Conservation (phyloP, 2,329 filamentous ascomycete genomes). For the Rhynchosporium graminicola region DNA sequence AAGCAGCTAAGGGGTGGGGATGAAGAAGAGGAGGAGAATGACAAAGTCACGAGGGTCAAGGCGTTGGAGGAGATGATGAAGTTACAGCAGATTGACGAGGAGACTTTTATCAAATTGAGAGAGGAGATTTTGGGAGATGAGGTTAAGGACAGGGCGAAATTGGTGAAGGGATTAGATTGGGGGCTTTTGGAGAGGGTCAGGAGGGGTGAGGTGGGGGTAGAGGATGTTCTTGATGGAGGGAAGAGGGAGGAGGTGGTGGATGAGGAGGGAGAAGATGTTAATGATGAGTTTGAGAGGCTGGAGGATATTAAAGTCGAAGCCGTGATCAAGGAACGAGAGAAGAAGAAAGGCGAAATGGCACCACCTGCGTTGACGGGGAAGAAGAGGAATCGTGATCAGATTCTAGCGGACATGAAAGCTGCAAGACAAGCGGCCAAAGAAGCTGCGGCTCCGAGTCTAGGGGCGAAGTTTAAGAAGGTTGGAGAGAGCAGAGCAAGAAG, state of each 20-base stretch:
- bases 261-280: constrained; percentile 51
- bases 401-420: constrained; percentile 67
- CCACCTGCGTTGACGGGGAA: constrained; percentile 55
- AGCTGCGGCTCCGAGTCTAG: constrained; percentile 52
- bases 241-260: constrained; percentile 39
- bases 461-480: constrained; percentile 66
- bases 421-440: constrained; percentile 59
- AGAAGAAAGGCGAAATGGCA: constrained; percentile 62
- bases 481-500: constrained; percentile 55
- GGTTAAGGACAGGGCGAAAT: constrained; percentile 66
- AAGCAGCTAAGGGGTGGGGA: constrained; percentile 60
- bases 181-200: constrained; percentile 71
- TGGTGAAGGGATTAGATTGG: constrained; percentile 91
- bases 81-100: constrained; percentile 78
- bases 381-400: constrained; percentile 66
- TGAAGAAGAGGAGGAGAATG: constrained; percentile 49
- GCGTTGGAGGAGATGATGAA: constrained; percentile 81
- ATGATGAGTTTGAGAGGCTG: constrained; percentile 65
- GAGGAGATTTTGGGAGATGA: constrained; percentile 83
- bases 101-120: constrained; percentile 73
- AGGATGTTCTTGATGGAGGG: constrained; percentile 40
- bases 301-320: constrained; percentile 56
- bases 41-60: constrained; percentile 66
- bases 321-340: constrained; percentile 49
- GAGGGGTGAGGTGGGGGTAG: constrained; percentile 64